Conservation (phyloP, 352 stramenopile species). For the Phytophthora sansomeana region DNA sequence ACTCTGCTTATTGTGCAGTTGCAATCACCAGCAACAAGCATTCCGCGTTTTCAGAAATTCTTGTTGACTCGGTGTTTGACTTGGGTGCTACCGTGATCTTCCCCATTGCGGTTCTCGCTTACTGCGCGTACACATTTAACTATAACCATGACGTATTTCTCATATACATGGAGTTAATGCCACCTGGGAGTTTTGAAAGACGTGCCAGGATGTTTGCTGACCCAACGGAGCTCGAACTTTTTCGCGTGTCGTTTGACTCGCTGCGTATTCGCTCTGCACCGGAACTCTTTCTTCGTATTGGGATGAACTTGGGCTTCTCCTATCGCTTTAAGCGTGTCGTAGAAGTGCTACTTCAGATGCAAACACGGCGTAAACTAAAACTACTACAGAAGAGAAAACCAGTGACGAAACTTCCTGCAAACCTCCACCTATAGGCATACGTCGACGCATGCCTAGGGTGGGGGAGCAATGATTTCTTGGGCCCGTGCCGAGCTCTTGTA, state of each 20-base stretch:
- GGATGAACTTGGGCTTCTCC: slow-evolving; percentile 47
- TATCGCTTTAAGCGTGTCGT: slow-evolving; percentile 51
- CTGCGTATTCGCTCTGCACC: slow-evolving; percentile 37
- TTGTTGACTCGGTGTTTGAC: slow-evolving; percentile 52
- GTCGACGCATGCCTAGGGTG: too few relatives aligned
- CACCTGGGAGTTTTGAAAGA: slow-evolving; percentile 43
- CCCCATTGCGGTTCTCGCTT: slow-evolving; percentile 33
- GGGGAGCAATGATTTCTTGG: too few relatives aligned
- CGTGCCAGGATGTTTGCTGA: slow-evolving; percentile 36
- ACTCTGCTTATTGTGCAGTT: slow-evolving; percentile 34
- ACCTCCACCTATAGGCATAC: too few relatives aligned
- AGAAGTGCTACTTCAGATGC: slow-evolving; percentile 36
- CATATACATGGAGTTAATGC: slow-evolving; percentile 37
- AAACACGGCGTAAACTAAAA: slow-evolving; percentile 8
- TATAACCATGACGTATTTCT: slow-evolving; percentile 36
- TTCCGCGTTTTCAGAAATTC: slow-evolving; percentile 42
- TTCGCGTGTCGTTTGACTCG: slow-evolving; percentile 43
- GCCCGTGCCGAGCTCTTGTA: slow-evolving; percentile 45
- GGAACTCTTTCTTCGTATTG: slow-evolving; percentile 44
- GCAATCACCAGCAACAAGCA: slow-evolving; percentile 26
- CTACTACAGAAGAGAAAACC: slow-evolving; percentile 1
- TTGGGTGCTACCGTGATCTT: slow-evolving; percentile 40
- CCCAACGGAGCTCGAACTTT: slow-evolving; percentile 37
- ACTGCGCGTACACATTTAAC: slow-evolving; percentile 36
- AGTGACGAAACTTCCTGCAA: not conserved